Evolutionary conservation across 441 rosid species (phyloP), one percentile per base, ranked within the genome.

Genomic region (Sinapis alba): DNA sequence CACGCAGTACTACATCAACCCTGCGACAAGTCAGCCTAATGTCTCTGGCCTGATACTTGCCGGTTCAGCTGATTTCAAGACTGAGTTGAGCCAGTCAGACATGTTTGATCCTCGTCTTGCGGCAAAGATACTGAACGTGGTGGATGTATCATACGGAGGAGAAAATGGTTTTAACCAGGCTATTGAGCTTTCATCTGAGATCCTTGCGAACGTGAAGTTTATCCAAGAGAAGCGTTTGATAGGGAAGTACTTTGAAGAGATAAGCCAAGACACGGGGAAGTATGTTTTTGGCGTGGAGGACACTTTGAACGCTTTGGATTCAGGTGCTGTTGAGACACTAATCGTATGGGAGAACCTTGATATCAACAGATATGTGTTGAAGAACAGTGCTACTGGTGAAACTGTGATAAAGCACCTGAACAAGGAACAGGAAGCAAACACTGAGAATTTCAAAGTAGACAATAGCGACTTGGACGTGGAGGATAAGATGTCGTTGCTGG

Each of bases 31-130:
- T 83, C 97, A 92, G 76, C 96, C 96, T 47, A 87, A 90, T 83
- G 96, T 92, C 62, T 56, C 93, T 0, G 97, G 97, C 6, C 81
- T 92, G 51, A 86, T 92, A 9, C 89, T 92, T 28, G 96, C 97
- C 62, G 97, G 97, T 18, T 92, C 96, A 50, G 96, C 97, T 12
- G 97, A 90, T 74, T 92, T 92, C 79, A 92, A 92, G 83, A 90
- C 97, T 50, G 97, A 92, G 76, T 80, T 90, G 69, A 90, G 97
- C 78, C 96, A 92, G 72, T 89, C 97, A 13, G 88, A 90, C 75
- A 88, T 88, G 97, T 90, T 92, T 73, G 97, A 92, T 73, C 89
- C 88, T 62, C 92, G 96, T 15, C 90, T 89, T 51, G 93, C 84
- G 71, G 92, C 93, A 0, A 90, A 87, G 81, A 88, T 92, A 65